Evolutionary conservation across 208 protist species (phyloP).

Genomic region (Herpetomonas samuelpessoai): DNA sequence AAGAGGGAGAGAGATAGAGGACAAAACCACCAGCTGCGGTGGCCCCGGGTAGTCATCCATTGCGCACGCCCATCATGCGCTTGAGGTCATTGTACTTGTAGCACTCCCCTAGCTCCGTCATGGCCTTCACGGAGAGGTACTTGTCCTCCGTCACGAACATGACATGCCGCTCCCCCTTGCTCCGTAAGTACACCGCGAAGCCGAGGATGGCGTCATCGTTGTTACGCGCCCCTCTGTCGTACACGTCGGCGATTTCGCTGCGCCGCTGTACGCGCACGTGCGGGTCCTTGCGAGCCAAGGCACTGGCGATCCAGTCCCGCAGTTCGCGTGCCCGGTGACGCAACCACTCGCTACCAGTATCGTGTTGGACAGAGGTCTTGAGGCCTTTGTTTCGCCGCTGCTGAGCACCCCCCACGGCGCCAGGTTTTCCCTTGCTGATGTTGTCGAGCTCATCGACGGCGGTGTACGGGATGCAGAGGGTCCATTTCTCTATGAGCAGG

Average conservation of each 20-base stretch:
- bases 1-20: slow-evolving; percentile 7
- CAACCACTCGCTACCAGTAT: slow-evolving; percentile 15
- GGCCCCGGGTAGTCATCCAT: slow-evolving; percentile 12
- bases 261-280: slow-evolving; percentile 56
- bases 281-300: slow-evolving; percentile 12
- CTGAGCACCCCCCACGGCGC: not conserved
- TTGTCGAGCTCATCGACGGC: slow-evolving; percentile 75
- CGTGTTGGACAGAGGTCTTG: not conserved
- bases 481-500: slow-evolving; percentile 42
- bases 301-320: slow-evolving; percentile 57
- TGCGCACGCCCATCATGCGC: slow-evolving; percentile 29
- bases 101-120: slow-evolving; percentile 49
- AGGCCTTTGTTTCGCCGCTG: not conserved
- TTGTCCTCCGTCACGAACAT: slow-evolving; percentile 83
- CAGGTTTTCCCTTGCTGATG: slow-evolving; percentile 40
- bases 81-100: slow-evolving; percentile 46
- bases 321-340: slow-evolving; percentile 27
- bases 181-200: slow-evolving; percentile 71
- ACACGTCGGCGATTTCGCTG: slow-evolving; percentile 54
- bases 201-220: slow-evolving; percentile 85
- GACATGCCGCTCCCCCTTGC: slow-evolving; percentile 23
- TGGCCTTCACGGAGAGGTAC: slow-evolving; percentile 73
- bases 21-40: slow-evolving; percentile 5
- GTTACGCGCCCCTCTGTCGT: slow-evolving; percentile 36
- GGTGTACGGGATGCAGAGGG: slow-evolving; percentile 66